Evolutionary conservation across 1,284 basidiomycete species (phyloP), one percentile per base, ranked within the genome.

Genomic region (Apiotrichum mycotoxinovorans): DNA sequence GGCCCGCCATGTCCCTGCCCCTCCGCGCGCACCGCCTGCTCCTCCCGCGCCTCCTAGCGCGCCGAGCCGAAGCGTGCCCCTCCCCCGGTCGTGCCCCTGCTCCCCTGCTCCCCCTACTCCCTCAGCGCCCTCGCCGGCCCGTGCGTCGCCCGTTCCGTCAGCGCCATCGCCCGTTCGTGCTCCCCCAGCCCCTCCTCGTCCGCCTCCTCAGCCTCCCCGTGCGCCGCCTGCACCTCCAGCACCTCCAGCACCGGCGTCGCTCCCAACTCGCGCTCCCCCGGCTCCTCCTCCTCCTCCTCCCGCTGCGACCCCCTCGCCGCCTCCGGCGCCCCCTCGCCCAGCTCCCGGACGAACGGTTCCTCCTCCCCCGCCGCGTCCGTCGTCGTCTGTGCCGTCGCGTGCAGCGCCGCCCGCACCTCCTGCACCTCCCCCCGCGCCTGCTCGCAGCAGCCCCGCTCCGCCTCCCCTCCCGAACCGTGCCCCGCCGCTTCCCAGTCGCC

Each of bases 401-500:
- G 11, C 60, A 23, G 43, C 30, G 7, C 30, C 52, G 2, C 52
- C 33, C 22, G 11, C 37, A 18, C 46, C 54, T n/a, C 51, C 57
- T 0, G 61, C 65, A 22, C 38, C 63, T 7, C 66, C 64, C 7
- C 67, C 64, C 15, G 37, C 51, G 12, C 64, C 62, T 50, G 62
- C 68, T 9, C 66, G 62, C 8, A 50, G 54, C 34, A 26, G n/a
- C 20, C 49, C 23, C 35, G 41, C 35, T 15, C 48, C 60, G 11
- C 60, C 57, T 7, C 54, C 65, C 47, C 61, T 61, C 20, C 56
- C 62, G 85, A 82, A 15, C 87, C 82, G 73, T 83, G 87, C 15
- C 86, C 87, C 17, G 73, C 87, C 83, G 68, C 84, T 57, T 86
- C 11, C 88, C 87, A 2, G 76, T 80, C 5, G 80, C 87, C 50